Conservation (phyloP, 2,329 filamentous ascomycete genomes). For the Capronia americana region DNA sequence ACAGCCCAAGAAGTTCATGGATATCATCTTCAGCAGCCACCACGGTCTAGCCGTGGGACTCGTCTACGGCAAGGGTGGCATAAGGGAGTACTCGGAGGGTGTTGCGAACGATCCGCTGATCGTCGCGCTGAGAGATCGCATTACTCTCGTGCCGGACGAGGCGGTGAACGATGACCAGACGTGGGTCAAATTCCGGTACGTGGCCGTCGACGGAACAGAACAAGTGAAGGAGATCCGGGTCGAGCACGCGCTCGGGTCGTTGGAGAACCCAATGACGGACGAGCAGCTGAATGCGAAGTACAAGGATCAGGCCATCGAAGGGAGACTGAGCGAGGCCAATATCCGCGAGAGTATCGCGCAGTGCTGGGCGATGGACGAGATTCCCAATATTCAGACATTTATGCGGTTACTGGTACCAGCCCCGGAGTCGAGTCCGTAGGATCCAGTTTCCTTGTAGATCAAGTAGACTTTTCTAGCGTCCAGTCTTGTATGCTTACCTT, state of each 20-base stretch:
- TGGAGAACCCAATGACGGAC: not conserved
- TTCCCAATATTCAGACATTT: not conserved
- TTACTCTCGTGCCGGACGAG: constrained; percentile 3
- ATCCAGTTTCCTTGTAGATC: not conserved
- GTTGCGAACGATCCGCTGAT: not conserved
- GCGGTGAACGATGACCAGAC: not conserved
- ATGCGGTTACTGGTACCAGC: not conserved
- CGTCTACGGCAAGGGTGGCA: constrained; percentile 7
- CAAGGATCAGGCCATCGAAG: not conserved
- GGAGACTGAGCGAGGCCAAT: not conserved
- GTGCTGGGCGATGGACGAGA: constrained; percentile 1
- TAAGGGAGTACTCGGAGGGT: constrained; percentile 11
- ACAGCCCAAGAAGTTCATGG: constrained; percentile 6
- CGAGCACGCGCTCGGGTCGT: not conserved
- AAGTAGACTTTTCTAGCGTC: not conserved
- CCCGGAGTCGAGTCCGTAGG: not conserved
- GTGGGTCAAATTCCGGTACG: constrained; percentile 1
- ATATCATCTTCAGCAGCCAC: constrained; percentile 20
- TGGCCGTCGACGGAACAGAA: not conserved
- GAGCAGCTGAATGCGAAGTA: constrained; percentile 7
- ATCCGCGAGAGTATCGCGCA: not conserved
- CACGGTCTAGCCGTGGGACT: constrained; percentile 19
- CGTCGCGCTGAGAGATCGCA: not conserved
- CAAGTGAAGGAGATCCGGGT: not conserved
- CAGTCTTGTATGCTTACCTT: not conserved